phyloP scores from a whole-genome alignment of 2,329 filamentous ascomycete species.

The Trichoderma brevicompactum region DNA sequence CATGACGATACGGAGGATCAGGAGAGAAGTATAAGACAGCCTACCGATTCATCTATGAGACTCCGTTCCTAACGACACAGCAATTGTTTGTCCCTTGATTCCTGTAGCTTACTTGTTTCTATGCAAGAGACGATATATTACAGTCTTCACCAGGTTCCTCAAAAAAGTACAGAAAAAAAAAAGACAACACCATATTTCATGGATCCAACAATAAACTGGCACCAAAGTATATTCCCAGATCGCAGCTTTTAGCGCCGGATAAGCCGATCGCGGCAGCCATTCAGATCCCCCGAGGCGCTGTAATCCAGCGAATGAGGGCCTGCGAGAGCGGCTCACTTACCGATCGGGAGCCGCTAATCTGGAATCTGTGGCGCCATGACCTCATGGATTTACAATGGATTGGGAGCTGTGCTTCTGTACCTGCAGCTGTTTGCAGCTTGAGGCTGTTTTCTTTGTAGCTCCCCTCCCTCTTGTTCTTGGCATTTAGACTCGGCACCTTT shows the following conservation, averaged over 20 bases:
- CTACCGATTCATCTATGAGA: too few relatives aligned
- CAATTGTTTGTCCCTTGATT: too few relatives aligned
- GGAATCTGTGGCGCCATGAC: constrained; percentile 24
- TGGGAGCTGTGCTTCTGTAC: constrained; percentile 1
- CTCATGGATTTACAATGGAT: constrained; percentile 21
- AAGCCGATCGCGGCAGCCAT: constrained; percentile 6
- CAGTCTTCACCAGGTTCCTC: too few relatives aligned
- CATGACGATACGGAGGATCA: too few relatives aligned
- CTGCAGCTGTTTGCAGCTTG: constrained; percentile 24
- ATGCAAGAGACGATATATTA: too few relatives aligned
- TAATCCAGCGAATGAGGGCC: constrained; percentile 10
- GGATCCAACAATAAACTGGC: neutral
- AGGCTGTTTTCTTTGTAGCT: neutral
- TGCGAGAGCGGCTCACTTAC: neutral
- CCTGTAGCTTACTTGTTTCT: too few relatives aligned
- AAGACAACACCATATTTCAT: too few relatives aligned
- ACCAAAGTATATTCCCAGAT: constrained; percentile 2
- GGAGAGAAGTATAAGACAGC: too few relatives aligned
- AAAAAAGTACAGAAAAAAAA: too few relatives aligned
- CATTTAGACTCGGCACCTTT: neutral
- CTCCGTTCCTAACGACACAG: too few relatives aligned
- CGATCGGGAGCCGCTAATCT: constrained; percentile 18
- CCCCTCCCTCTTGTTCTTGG: neutral
- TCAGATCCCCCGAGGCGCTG: constrained; percentile 10
- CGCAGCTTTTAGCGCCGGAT: neutral